A percentile compares a stretch with the other conserved stretches of the same genome.
phyloP scores from a whole-genome alignment of 177 flowering plant genomes.

The Vitis hybrid region DNA sequence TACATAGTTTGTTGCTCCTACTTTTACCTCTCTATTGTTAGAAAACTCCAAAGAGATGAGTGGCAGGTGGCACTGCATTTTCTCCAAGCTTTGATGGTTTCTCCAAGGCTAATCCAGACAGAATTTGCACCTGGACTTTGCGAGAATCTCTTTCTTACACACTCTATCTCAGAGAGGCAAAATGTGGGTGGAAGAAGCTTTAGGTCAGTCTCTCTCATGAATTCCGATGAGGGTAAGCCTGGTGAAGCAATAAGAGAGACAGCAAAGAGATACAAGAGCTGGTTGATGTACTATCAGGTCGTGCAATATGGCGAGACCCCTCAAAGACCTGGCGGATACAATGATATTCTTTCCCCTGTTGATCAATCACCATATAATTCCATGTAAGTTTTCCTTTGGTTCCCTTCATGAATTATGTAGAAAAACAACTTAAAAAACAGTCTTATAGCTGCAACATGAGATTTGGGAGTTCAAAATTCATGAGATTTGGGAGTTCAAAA shows the following conservation, averaged over 20 bases:
- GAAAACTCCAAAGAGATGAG: slow-evolving; percentile 53
- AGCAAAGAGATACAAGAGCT: slow-evolving; percentile 64
- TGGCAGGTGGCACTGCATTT: slow-evolving; percentile 72
- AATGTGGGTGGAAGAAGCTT: slow-evolving; percentile 5
- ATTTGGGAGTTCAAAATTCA: no score
- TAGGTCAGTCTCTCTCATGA: slow-evolving; percentile 2
- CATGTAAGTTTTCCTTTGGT: slow-evolving; percentile 23
- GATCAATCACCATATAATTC: slow-evolving; percentile 13
- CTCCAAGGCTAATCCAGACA: slow-evolving; percentile 36
- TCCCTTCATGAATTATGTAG: neutral
- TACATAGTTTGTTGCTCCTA: slow-evolving; percentile 55
- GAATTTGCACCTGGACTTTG: slow-evolving; percentile 57
- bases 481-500: no score
- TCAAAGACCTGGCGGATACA: slow-evolving; percentile 17
- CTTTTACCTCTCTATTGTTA: slow-evolving; percentile 61
- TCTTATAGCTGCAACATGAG: no score
- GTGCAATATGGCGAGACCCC: slow-evolving; percentile 52
- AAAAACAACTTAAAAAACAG: neutral
- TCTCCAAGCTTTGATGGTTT: slow-evolving; percentile 64
- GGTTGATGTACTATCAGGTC: slow-evolving; percentile 68
- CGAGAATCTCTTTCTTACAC: slow-evolving; percentile 27
- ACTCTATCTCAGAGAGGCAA: neutral
- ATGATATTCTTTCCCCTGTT: slow-evolving; percentile 8
- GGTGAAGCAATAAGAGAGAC: slow-evolving; percentile 38
- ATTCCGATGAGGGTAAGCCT: slow-evolving; percentile 20